These are phyloP conservation scores for Yamadazyma triangularis DNA, from an alignment of 1,139 yeast genomes.

Conservation along the genomic window DNA sequence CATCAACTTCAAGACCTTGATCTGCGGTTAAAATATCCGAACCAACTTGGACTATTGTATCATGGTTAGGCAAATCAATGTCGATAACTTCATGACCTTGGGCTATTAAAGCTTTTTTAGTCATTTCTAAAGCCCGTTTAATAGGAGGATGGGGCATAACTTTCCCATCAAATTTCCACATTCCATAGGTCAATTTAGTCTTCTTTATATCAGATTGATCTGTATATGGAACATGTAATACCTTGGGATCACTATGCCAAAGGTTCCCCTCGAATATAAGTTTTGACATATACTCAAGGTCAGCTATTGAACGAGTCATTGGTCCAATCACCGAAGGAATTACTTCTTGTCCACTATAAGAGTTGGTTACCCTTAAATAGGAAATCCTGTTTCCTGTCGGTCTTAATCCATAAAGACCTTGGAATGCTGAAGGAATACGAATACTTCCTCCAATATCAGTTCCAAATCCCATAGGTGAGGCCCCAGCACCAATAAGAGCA, in stretches of 20 bases:
- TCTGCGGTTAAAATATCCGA: constrained; percentile 12
- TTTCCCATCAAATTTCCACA: constrained; percentile 10
- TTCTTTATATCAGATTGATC: constrained; percentile 2
- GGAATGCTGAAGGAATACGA: constrained; percentile 51
- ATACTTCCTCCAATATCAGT: constrained; percentile 66
- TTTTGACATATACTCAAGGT: constrained; percentile 18
- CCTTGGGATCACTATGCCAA: constrained; percentile 12
- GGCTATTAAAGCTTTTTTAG: constrained; percentile 7
- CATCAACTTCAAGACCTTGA: constrained; percentile 11
- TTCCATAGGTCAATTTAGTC: constrained; percentile 11
- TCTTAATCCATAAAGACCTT: constrained; percentile 51
- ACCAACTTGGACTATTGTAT: constrained; percentile 6
- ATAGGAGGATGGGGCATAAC: constrained; percentile 16
- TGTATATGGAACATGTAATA: constrained; percentile 14
- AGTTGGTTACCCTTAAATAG: constrained; percentile 10
- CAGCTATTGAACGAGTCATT: constrained; percentile 18
- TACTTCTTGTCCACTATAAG: constrained; percentile 16
- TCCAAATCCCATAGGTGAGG: constrained; percentile 35
- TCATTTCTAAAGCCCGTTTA: constrained; percentile 11
- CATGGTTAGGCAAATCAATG: constrained; percentile 8
- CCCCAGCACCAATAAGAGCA: constrained; percentile 15
- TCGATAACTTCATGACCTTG: constrained; percentile 16
- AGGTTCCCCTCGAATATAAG: constrained; percentile 14
- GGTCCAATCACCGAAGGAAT: constrained; percentile 21
- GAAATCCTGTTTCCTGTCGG: constrained; percentile 33